These are phyloP conservation scores for Syzygium grande DNA, from an alignment of 345 rosid species.

Conservation along the genomic window DNA sequence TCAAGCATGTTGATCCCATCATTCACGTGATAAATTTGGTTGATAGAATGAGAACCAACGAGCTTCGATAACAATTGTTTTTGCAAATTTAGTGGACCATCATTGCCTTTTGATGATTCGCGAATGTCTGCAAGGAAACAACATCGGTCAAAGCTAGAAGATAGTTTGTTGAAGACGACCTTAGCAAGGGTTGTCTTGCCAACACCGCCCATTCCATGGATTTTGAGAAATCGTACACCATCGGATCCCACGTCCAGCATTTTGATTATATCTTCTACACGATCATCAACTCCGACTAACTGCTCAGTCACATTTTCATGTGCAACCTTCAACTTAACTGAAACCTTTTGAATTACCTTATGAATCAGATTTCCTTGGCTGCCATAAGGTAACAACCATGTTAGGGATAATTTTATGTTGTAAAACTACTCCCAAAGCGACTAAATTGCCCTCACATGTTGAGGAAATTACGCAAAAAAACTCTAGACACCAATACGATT, in stretches of 20 bases:
- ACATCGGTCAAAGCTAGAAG: no score
- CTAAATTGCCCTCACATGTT: neutral
- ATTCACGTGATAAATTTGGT: neutral
- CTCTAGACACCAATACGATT: neutral
- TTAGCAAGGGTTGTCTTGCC: neutral
- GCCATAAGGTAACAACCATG: fast-evolving
- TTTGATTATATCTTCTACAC: neutral
- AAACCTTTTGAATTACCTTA: fast-evolving
- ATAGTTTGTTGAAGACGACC: neutral
- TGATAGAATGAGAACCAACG: neutral
- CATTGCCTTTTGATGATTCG: no score
- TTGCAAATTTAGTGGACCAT: neutral
- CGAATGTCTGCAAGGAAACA: no score
- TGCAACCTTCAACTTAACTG: fast-evolving
- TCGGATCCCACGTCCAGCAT: neutral
- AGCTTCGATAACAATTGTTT: neutral
- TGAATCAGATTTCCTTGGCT: fast-evolving
- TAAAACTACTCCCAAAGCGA: neutral
- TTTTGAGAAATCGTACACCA: neutral
- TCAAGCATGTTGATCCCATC: neutral
- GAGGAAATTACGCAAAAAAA: neutral
- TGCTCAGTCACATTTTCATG: neutral
- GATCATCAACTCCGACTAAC: neutral
- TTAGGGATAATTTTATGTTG: neutral
- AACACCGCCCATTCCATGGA: neutral